Base-by-base conservation (phyloP, 768 basidiomycete species). In the Boletus huronensis region DNA sequence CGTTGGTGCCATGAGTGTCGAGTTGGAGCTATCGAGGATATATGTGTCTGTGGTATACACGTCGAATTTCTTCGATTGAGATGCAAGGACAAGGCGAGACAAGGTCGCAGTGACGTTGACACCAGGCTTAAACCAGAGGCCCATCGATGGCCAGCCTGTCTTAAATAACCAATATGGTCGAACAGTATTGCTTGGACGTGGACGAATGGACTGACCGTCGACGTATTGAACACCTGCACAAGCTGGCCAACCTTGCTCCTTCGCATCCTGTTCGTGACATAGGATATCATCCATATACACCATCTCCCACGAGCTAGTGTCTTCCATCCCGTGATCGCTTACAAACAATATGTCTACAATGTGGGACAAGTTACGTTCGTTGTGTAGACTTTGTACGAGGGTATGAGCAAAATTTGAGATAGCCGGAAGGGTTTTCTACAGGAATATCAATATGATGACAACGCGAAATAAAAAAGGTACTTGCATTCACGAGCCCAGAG, bases 61-160 rank as follows among this genome's bases (percentile, higher is more conserved):
- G 34, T 81, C 75, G 63, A 94, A 93, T 62, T 85, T 85, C 58
- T 38, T 39, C 1, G 75, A 57, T 23, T 52, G 44, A 29, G 84
- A 77, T 10, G 84, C 82, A 5, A 74, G 67, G 17, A 75, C 58
- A 26, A 94, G 75, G 23, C 75, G 62, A 17, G 79, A 71, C 21
- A 88, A 70, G 57, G 84, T 80, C 40, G 77, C 72, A 7, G 81
- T 72, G 8, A 69, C 68, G 65, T 93, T 86, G 3, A 77, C 73
- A n/a, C 70, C 70, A 0, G 76, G 58, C n/a, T 74, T 64, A 72
- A 95, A 92, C 42, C 92, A 81, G 43, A 95, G 68, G 0, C 93
- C 93, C 79, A 90, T 87, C 0, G 86, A 81, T 14, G 91, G 93
- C 91, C 91, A 93, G 28, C 93, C 83, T 82, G 64, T 90, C 86